Evolutionary conservation across 1,284 basidiomycete genomes (phyloP), one percentile per base, ranked within the genome.

Genomic region (Austropuccinia psidii): DNA sequence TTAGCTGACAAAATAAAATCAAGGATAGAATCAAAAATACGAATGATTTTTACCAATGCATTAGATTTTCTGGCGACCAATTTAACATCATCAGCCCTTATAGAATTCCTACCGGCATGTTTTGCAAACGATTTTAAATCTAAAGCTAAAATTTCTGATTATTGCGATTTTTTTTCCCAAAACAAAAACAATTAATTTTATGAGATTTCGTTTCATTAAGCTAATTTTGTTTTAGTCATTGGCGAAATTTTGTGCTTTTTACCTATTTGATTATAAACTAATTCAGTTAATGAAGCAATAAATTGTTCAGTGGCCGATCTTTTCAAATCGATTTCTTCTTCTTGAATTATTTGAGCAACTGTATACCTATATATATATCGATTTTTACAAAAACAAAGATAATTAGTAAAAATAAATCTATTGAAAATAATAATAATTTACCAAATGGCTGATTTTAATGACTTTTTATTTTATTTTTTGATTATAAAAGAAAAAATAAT

Each of bases 341-440:
- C 69, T 21, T 73, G 69, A 19, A 62, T 60, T 33, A 73, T 73
- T 39, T 73, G 69, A 3, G 69, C 69, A 37, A 73, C 69, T 5
- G 69, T 73, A 45, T 73, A 73, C 69, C 69, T 70, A 17, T 19
- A 45, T 45, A n/a, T n/a, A n/a, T n/a, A n/a, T n/a, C n/a, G n/a
- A n/a, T n/a, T n/a, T n/a, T n/a, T n/a, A n/a, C n/a, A n/a, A n/a
- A n/a, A n/a, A n/a, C n/a, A n/a, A n/a, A n/a, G n/a, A n/a, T n/a
- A n/a, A n/a, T n/a, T n/a, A n/a, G n/a, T n/a, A n/a, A n/a, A n/a
- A n/a, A n/a, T n/a, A n/a, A n/a, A n/a, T n/a, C n/a, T n/a, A n/a
- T n/a, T n/a, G n/a, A n/a, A n/a, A n/a, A n/a, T n/a, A n/a, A n/a
- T n/a, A n/a, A n/a, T n/a, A n/a, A n/a, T n/a, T n/a, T n/a, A n/a